Base-by-base conservation (phyloP, 176 grass and related monocot species). In the Oryza coarctata region DNA sequence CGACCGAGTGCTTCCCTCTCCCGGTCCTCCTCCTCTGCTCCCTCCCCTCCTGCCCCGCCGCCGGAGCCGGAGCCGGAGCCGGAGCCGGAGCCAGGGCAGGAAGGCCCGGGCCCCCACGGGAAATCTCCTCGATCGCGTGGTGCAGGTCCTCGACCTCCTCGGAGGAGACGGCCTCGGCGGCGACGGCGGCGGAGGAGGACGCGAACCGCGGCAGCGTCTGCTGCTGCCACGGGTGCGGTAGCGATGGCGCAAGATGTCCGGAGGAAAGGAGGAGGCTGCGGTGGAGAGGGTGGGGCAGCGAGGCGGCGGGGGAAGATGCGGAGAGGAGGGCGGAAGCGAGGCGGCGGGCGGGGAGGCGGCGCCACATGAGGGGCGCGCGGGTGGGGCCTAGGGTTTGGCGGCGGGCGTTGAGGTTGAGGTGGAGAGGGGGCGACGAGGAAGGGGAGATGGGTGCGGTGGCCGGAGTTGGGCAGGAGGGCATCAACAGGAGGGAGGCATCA, bases 151-250 rank as follows among this genome's bases (percentile, higher is more conserved):
- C 86, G 2, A 68, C 39, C 45, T 87, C 88, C 38, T 82, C 78
- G 28, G 83, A 88, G 25, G 69, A 80, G 26, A 89, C 67, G 61
- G 83, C 72, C 75, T 94, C 92, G 9, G 86, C 67, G 11, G 86
- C 30, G 1, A 83, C 30, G 0, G 73, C 71, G 28, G 79, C 82
- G 13, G 86, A 75, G 66, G 83, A 90, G n/a, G 88, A 86, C 11
- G 84, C 86, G 71, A 87, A 80, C 33, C 83, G 80, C 64, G 65
- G 47, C 12, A 73, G 44, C 78, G 44, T 52, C 4, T 67, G 41
- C 1, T 68, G 85, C 8, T 77, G 50, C 88, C 82, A 88, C 57
- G 17, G 49, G 34, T 5, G 47, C 15, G 58, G 47, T 25, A 45
- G 52, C 40, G 63, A 60, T 25, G 58, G 52, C 40, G 63, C 71